Evolutionary conservation across 2,329 filamentous ascomycete genomes (phyloP), one percentile per base, ranked within the genome.

Genomic region (Epichloe hybrida): DNA sequence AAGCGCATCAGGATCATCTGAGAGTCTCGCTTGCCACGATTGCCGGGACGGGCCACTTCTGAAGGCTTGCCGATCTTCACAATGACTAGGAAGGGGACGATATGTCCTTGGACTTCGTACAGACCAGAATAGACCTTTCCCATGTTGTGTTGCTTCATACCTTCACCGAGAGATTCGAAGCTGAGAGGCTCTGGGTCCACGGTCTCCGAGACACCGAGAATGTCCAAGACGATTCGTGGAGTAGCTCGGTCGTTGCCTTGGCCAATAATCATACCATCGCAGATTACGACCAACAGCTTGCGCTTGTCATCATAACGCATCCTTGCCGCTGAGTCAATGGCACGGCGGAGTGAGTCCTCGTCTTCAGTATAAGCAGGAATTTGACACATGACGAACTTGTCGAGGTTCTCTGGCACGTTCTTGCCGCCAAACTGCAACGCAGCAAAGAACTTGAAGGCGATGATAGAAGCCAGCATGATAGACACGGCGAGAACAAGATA

Each of bases 1-100:
- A 98, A 98, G 56, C 93, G 85, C 93, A 98, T 98, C 55, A 97
- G 72, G 56, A 98, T 77, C 84, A 98, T 95, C 69, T 98, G 93
- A 50, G 93, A 97, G 69, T 98, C 93, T 77, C 93, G 91, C 78
- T 98, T 98, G 69, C 93, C 93, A 76, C 93, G 86, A 73, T 98
- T 98, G 66, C 93, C 93, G 54, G 93, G 72, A 61, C 95, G 95
- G 20, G 88, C 84, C 56, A 96, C 90, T 67, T 98, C 93, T 3
- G 91, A 96, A 59, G 95, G 89, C 71, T 98, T 98, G 64, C 93
- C 93, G 58, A 97, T 81, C 76, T 98, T 98, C 69, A 97, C 90
- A 44, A 98, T 76, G 49, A 98, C 93, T 66, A 98, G 67, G 79
- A 95, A 98, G 21, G 93, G 93, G 44, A 98, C 93, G 58, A 98